These are phyloP conservation scores for Cyberlindnera saturnus DNA, from an alignment of 805 yeast species.

Conservation along the genomic window DNA sequence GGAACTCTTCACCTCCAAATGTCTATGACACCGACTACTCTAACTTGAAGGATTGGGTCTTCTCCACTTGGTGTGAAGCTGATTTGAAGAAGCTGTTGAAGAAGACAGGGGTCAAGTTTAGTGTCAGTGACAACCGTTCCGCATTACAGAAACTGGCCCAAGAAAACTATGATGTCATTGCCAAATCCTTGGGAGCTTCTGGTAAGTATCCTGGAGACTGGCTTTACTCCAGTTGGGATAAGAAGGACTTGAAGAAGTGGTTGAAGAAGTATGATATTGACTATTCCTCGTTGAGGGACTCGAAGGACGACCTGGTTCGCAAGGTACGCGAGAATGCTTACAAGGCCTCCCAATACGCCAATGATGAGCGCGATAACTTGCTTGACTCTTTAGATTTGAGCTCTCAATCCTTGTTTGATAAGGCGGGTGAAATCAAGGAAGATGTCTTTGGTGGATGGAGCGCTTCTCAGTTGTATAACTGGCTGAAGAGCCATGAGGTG, in stretches of 20 bases:
- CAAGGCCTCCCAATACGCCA: constrained; percentile 33
- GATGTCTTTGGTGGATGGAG: constrained; percentile 47
- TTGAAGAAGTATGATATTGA: constrained; percentile 38
- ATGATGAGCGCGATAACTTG: constrained; percentile 33
- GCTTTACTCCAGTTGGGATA: constrained; percentile 50
- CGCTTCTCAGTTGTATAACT: constrained; percentile 45
- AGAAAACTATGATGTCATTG: constrained; percentile 34
- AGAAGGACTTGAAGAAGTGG: constrained; percentile 43
- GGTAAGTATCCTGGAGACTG: constrained; percentile 46
- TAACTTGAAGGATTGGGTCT: constrained; percentile 38
- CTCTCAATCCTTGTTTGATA: constrained; percentile 31
- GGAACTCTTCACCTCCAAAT: constrained; percentile 2
- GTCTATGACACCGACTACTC: neutral
- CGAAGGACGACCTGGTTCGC: constrained; percentile 40
- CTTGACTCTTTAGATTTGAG: constrained; percentile 35
- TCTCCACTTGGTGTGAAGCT: constrained; percentile 37
- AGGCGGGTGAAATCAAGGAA: constrained; percentile 34
- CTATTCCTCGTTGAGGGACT: constrained; percentile 29
- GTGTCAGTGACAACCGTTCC: constrained; percentile 27
- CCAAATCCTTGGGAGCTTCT: constrained; percentile 29
- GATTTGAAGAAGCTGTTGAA: constrained; percentile 30
- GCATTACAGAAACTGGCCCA: constrained; percentile 37
- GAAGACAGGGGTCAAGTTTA: constrained; percentile 25
- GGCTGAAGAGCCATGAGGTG: constrained; percentile 44
- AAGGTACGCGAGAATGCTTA: constrained; percentile 41